Evolutionary conservation across 768 basidiomycete species (phyloP).

Genomic region (Pleurotus tuoliensis): DNA sequence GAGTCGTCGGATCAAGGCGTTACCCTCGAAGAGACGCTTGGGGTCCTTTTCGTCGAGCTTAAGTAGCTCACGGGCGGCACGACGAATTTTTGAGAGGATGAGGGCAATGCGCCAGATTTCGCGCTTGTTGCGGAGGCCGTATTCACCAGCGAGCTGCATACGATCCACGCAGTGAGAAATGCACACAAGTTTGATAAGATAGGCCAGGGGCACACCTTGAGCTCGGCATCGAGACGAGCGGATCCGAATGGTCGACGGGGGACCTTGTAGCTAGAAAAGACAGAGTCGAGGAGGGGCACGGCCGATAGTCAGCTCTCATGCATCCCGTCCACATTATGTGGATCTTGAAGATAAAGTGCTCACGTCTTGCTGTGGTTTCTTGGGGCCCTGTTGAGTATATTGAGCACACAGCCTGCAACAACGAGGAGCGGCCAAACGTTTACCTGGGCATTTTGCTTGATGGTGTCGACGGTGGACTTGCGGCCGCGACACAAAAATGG

Average conservation of each 20-base stretch:
- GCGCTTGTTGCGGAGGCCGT: constrained; percentile 99
- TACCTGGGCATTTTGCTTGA: constrained; percentile 88
- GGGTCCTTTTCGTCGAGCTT: constrained; percentile 99
- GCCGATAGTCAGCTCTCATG: constrained; percentile 59
- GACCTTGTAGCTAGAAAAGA: constrained; percentile 86
- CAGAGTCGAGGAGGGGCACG: constrained; percentile 57
- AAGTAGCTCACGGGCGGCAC: constrained; percentile 99
- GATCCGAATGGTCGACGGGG: constrained; percentile 96
- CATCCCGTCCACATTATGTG: constrained; percentile 63
- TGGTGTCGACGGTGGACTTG: constrained; percentile 35
- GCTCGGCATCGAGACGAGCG: constrained; percentile 97
- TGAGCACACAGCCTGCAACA: constrained; percentile 28
- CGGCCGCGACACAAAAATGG: constrained; percentile 19
- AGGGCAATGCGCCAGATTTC: constrained; percentile 99
- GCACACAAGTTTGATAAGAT: neutral
- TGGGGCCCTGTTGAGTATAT: constrained; percentile 60
- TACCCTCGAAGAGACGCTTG: constrained; percentile 99
- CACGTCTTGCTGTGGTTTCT: constrained; percentile 94
- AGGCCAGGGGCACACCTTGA: constrained; percentile 64
- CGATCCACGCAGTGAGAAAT: neutral
- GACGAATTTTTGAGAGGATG: constrained; percentile 98
- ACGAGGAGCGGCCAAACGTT: constrained; percentile 21
- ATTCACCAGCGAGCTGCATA: constrained; percentile 93
- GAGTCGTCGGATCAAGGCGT: constrained; percentile 91
- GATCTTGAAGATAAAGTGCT: constrained; percentile 64